A percentile compares a stretch with the other conserved stretches of the same genome.
Evolutionary conservation across 768 basidiomycete genomes (phyloP).

Genomic region (Xerocomellus intermedius): DNA sequence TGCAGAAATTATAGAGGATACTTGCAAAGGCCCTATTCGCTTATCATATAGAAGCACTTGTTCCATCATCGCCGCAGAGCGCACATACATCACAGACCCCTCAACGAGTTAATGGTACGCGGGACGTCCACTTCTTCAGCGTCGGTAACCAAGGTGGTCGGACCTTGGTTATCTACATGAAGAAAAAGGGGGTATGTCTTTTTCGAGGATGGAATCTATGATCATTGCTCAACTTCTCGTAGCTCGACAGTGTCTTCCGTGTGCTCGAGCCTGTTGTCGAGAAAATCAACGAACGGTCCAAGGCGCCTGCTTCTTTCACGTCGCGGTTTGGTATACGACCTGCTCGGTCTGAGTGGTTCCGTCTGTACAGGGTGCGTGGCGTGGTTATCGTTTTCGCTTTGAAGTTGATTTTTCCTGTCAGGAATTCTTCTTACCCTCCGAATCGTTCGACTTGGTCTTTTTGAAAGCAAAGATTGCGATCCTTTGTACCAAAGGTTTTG

Average conservation of each 20-base stretch:
- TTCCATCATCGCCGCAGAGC: constrained; percentile 77
- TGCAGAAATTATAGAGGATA: not conserved
- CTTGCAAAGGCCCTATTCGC: constrained; percentile 73
- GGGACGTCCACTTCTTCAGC: constrained; percentile 95
- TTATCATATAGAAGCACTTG: constrained; percentile 93
- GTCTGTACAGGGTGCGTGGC: constrained; percentile 67
- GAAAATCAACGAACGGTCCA: constrained; percentile 77
- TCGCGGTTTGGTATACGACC: constrained; percentile 76
- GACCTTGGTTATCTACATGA: constrained; percentile 93
- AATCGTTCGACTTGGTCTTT: constrained; percentile 89
- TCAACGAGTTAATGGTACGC: constrained; percentile 86
- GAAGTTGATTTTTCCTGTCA: constrained; percentile 17
- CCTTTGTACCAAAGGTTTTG: constrained; percentile 90
- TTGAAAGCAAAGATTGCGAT: constrained; percentile 92
- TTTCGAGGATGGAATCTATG: constrained; percentile 5
- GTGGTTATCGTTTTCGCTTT: not conserved
- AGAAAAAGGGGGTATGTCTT: constrained; percentile 75
- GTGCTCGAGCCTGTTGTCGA: constrained; percentile 96
- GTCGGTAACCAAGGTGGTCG: constrained; percentile 85
- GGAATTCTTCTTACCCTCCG: constrained; percentile 92
- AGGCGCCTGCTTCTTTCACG: constrained; percentile 66
- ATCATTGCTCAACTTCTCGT: not conserved
- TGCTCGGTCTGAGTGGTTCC: constrained; percentile 91
- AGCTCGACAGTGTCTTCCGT: constrained; percentile 91
- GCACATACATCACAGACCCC: constrained; percentile 73